Conservation (phyloP, 1,284 basidiomycete species). For the Schizopora paradoxa region DNA sequence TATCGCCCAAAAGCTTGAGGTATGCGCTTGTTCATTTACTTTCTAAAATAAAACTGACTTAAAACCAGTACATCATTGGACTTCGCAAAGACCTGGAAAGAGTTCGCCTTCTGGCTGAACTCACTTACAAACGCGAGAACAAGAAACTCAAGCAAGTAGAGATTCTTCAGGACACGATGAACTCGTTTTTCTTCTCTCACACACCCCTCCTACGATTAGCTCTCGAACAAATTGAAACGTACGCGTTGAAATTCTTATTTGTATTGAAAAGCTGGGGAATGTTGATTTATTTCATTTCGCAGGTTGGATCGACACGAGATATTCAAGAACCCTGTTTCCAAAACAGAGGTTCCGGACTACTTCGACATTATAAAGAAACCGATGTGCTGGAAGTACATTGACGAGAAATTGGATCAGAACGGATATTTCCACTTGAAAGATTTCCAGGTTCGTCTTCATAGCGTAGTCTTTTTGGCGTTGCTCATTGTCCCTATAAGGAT, state of each 20-base stretch:
- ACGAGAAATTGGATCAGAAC: slow-evolving; percentile 71
- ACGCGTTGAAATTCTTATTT: slow-evolving; percentile 11
- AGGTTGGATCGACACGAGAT: slow-evolving; percentile 73
- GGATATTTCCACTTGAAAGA: slow-evolving; percentile 71
- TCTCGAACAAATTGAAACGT: slow-evolving; percentile 72
- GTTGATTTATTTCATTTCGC: slow-evolving; percentile 10
- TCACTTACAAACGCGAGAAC: slow-evolving; percentile 78
- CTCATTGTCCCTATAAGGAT: slow-evolving; percentile 40
- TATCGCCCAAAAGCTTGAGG: slow-evolving; percentile 80
- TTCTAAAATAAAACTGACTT: slow-evolving; percentile 17
- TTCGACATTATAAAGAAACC: slow-evolving; percentile 82
- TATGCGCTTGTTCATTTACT: slow-evolving; percentile 30
- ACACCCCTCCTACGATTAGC: slow-evolving; percentile 55
- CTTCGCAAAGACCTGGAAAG: slow-evolving; percentile 76
- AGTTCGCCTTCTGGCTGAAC: slow-evolving; percentile 67
- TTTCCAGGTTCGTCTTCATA: slow-evolving; percentile 60
- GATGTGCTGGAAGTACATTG: slow-evolving; percentile 87
- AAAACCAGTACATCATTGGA: slow-evolving; percentile 57
- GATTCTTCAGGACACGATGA: slow-evolving; percentile 64
- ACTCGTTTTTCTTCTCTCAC: slow-evolving; percentile 63
- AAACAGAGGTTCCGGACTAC: slow-evolving; percentile 85
- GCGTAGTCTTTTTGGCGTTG: slow-evolving; percentile 1
- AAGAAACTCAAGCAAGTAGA: slow-evolving; percentile 76
- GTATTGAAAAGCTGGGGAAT: slow-evolving; percentile 8
- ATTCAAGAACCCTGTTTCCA: slow-evolving; percentile 81